Conservation (phyloP, 306 rosid species). For the Hylodesmum podocarpum region DNA sequence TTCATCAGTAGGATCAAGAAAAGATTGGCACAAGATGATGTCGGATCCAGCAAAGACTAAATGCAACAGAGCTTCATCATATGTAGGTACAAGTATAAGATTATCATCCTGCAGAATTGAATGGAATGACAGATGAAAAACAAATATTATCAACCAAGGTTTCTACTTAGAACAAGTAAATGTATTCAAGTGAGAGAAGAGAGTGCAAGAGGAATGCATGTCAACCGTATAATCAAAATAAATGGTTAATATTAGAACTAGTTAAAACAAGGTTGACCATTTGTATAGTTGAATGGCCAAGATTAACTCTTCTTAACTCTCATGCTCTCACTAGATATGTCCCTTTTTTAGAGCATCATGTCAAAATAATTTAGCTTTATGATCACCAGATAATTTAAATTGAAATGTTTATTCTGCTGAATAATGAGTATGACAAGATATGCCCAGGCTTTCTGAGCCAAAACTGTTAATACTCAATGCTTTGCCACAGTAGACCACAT, state of each 20-base stretch:
- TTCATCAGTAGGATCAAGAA: conserved; percentile 62
- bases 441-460: neutral
- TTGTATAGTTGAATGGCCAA: neutral
- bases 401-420: conserved; percentile 12
- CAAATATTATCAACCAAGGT: neutral
- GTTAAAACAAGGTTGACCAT: neutral
- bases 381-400: neutral
- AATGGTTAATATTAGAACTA: neutral
- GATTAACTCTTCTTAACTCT: neutral
- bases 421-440: conserved; percentile 19
- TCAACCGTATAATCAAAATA: neutral
- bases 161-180: neutral
- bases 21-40: conserved; percentile 74
- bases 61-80: conserved; percentile 59
- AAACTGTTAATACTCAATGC: neutral
- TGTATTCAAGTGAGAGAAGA: neutral
- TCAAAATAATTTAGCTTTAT: neutral
- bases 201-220: neutral
- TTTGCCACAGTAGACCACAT: neutral
- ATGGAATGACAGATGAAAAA: conserved; percentile 22
- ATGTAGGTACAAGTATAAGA: conserved; percentile 38
- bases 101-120: conserved; percentile 54
- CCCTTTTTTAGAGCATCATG: neutral
- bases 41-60: conserved; percentile 79
- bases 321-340: neutral